These are phyloP conservation scores for Zizania latifolia DNA, from an alignment of 176 grass and related monocot genomes.

Conservation along the genomic window DNA sequence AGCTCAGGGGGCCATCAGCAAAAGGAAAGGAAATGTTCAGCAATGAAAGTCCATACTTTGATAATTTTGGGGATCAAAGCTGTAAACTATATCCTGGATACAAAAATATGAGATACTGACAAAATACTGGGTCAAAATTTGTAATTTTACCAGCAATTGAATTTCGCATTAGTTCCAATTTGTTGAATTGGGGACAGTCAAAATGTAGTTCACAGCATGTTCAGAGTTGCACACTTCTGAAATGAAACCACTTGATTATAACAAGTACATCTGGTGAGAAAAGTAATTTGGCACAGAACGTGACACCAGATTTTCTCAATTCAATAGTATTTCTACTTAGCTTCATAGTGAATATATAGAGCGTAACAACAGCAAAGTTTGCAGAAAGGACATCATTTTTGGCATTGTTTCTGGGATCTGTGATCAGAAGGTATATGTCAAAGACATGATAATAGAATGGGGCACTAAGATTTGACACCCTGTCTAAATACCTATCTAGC, in stretches of 20 bases:
- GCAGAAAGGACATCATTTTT: not conserved
- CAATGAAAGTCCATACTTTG: not conserved
- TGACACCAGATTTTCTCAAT: not conserved
- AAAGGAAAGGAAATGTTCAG: not conserved
- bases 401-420: not conserved
- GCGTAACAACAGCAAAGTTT: not conserved
- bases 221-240: not conserved
- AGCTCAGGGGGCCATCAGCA: not conserved
- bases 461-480: not conserved
- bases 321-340: not conserved
- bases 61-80: not conserved
- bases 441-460: not conserved
- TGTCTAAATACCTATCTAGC: not conserved
- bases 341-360: constrained; percentile 11
- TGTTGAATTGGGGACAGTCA: no score
- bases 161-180: not conserved
- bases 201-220: not conserved
- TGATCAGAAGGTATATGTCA: not conserved
- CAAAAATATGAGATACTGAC: not conserved
- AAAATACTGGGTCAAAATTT: not conserved
- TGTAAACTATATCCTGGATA: not conserved
- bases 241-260: not conserved
- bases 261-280: not conserved
- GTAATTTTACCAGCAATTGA: not conserved
- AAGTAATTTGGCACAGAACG: not conserved